Evolutionary conservation across 2,329 filamentous ascomycete species (phyloP), one percentile per base, ranked within the genome.

Genomic region (Cordyceps cateniannulata): DNA sequence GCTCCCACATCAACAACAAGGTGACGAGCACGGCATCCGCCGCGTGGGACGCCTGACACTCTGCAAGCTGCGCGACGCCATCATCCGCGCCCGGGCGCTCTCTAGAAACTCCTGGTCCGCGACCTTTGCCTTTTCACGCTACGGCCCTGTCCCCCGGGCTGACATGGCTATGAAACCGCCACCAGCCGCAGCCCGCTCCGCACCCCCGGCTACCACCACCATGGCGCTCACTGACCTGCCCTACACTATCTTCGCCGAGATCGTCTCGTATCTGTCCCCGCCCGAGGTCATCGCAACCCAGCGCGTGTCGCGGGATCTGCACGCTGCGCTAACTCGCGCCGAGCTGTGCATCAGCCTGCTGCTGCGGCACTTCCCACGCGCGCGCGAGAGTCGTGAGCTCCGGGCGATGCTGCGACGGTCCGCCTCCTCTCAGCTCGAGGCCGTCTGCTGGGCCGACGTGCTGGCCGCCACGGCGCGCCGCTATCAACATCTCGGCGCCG

Each of bases 161-260:
- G 32, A 35, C 32, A 35, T 12, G 2, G 14, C 32, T 12, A 35
- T 35, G 32, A 35, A 9, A 12, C 32, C 32, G 2, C 29, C 29
- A 12, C 32, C 8, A 1, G 32, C 27, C 8, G 18, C 18, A 2
- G 24, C 47, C 24, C 1, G 3, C 24, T 27, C 22, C 4, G 24
- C 18, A 20, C n/a, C 8, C 2, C 22, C 24, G 6, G n/a, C n/a
- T n/a, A n/a, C 42, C 22, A n/a, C 14, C 16, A 16, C 12, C 35
- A 72, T 70, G 70, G 71, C 76, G 62, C 70, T 81, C 32, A 73
- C 72, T 10, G 70, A 76, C 18, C 73, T 87, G 44, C 84, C 84
- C n/a, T 77, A 78, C 65, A 82, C 85, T 57, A 68, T 87, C 51
- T 85, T 87, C 65, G 74, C 84, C 62, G 74, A 84, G 53, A 72